Evolutionary conservation across 192 early-diverging fungal species (phyloP), one percentile per base, ranked within the genome.

Genomic region (Entophlyctis luteolus): DNA sequence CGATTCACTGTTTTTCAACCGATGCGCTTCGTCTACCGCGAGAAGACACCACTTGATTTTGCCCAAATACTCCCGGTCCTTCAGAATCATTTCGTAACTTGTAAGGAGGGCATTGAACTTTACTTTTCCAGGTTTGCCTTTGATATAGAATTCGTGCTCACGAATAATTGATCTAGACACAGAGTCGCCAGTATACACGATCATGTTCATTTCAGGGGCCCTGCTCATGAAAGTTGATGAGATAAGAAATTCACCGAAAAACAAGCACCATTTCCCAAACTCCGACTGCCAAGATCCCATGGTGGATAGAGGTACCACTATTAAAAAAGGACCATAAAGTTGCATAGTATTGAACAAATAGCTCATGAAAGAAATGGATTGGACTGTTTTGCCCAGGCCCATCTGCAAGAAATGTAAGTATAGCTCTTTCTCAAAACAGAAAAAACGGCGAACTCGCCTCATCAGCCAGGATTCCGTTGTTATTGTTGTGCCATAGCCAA

Each of bases 21-120:
- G 86, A 75, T 99, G 98, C 3, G 98, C 98, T 75, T 99, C 98
- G 62, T 99, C 98, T 0, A 99, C 94, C 0, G 91, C 92, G 39
- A 99, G 72, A 68, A 91, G 95, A 32, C 88, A 87, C 98, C 98
- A 99, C 46, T 87, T 86, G 68, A 98, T 92, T 36, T 66, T 66
- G 16, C 89, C 88, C 3, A 99, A 77, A 46, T 89, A 70, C 28
- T 84, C 86, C 20, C 89, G 87, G 72, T 99, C 98, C 69, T 93
- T 94, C 23, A 96, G 83, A 46, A 96, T 89, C 58, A 98, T 77
- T 75, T 99, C 96, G 68, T 93, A 99, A 0, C 94, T 96, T 0
- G 95, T 99, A 49, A 99, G 78, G 48, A 99, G 74, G 23, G 90
- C 94, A 50, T 98, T 98, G 76, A 98, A 92, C 59, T 89, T 88